Evolutionary conservation across 2,329 filamentous ascomycete genomes (phyloP).

Genomic region (Didymella glomerata): DNA sequence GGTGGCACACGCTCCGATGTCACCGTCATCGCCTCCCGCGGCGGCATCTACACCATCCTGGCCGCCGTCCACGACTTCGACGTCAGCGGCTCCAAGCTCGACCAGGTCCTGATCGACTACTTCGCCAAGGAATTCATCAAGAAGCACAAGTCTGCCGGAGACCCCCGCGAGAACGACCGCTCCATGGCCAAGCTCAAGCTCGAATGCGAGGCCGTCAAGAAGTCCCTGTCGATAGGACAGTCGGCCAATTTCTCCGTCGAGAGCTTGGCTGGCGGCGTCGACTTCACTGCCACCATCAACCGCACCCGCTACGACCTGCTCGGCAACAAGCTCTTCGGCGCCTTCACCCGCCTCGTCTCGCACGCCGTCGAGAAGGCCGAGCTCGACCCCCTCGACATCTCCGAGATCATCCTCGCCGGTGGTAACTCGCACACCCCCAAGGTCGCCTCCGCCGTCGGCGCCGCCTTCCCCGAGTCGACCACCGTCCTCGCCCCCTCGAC

Average conservation of each 20-base stretch:
- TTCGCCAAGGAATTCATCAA: constrained; percentile 99
- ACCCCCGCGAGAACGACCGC: constrained; percentile 82
- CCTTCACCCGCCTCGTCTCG: constrained; percentile 86
- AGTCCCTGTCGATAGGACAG: constrained; percentile 85
- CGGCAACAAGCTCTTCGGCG: constrained; percentile 83
- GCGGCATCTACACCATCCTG: constrained; percentile 94
- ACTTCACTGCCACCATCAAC: constrained; percentile 93
- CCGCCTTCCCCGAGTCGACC: constrained; percentile 83
- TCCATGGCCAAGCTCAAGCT: constrained; percentile 91
- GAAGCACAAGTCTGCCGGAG: constrained; percentile 78
- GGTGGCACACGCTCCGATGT: constrained; percentile 94
- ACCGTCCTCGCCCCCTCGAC: constrained; percentile 84
- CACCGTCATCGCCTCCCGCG: constrained; percentile 86
- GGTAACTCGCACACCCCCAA: constrained; percentile 94
- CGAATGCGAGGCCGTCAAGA: constrained; percentile 91
- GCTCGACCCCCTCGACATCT: constrained; percentile 89
- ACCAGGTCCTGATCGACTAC: constrained; percentile 92
- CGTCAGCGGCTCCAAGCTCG: constrained; percentile 83
- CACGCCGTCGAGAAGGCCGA: constrained; percentile 89
- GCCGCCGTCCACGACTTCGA: constrained; percentile 97
- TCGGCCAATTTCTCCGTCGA: constrained; percentile 94
- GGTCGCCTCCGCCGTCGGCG: constrained; percentile 80
- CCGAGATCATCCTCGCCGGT: constrained; percentile 92
- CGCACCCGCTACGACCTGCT: constrained; percentile 91
- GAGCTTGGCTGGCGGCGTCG: constrained; percentile 84